Percentiles rank a stretch among this genome's conserved stretches.
Conservation (phyloP, 2,329 filamentous ascomycete species). For the Fusarium brevicatenulatum region DNA sequence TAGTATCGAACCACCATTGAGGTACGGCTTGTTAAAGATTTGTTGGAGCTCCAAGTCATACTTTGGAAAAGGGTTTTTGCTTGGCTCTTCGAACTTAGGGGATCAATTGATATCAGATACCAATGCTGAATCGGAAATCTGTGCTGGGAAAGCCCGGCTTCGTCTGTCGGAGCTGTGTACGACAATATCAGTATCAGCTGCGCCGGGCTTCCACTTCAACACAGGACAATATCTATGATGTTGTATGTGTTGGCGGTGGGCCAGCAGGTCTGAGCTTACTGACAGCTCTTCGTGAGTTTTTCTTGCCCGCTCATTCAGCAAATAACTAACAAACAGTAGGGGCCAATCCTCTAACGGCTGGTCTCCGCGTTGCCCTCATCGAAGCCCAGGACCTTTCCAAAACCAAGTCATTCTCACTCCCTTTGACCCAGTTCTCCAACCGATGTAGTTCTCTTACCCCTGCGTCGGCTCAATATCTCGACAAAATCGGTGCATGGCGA, state of each 20-base stretch:
- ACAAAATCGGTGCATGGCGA: constrained; percentile 85
- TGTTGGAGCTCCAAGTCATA: constrained; percentile 17
- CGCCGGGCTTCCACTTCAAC: constrained; percentile 56
- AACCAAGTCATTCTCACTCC: constrained; percentile 72
- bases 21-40: constrained; percentile 25
- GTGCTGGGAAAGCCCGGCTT: constrained; percentile 47
- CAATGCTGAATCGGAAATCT: constrained; percentile 44
- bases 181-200: constrained; percentile 49
- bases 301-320: not conserved
- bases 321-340: constrained; percentile 59
- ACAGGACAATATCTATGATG: constrained; percentile 83
- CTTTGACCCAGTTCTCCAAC: constrained; percentile 82
- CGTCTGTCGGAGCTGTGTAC: constrained; percentile 61
- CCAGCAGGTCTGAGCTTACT: constrained; percentile 88
- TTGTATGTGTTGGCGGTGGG: constrained; percentile 90
- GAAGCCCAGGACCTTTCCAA: constrained; percentile 87
- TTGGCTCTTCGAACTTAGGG: not conserved
- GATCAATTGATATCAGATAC: constrained; percentile 8
- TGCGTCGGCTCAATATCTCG: constrained; percentile 82
- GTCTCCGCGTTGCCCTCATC: constrained; percentile 86
- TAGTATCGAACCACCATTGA: constrained; percentile 41
- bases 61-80: constrained; percentile 23
- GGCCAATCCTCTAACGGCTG: constrained; percentile 77
- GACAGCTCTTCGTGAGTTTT: constrained; percentile 73
- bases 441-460: constrained; percentile 95